Base-by-base conservation (phyloP, 768 basidiomycete species). In the Lepiota venenata region DNA sequence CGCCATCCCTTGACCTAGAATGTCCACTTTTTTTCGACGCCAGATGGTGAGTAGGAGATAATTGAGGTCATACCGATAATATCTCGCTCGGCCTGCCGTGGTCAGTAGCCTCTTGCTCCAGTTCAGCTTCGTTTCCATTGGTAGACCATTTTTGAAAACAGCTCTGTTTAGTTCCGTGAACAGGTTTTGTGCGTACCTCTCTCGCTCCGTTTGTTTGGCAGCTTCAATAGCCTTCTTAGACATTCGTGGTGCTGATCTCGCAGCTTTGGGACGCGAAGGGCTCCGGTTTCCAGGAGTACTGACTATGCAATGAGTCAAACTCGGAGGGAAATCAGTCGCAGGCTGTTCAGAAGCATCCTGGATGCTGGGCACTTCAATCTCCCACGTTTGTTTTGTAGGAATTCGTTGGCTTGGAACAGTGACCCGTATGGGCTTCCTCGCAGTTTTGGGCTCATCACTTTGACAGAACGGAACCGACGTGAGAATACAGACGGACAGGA, bases 71-170 rank as follows among this genome's bases (percentile, higher is more conserved):
- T 56, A 84, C 87, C 78, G 70, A 56, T 81, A 78, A 76, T 79
- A 89, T 58, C 75, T 79, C 5, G 88, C 88, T 61, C 80, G 73
- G 2, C 88, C 88, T 2, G 88, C 88, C 0, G 88, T 90, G 1
- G 81, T 82, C 51, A 81, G 58, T 32, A 91, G 61, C 32, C 84
- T 72, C 57, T 81, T 83, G 60, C 74, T 91, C 88, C 88, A 91
- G 42, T 73, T 77, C 3, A 91, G 65, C 53, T 74, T 69, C 0
- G 86, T 85, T 6, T 76, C 66, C 15, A 64, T 62, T 3, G 88
- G 86, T 18, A 90, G 66, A 9, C 68, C 70, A 54, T 74, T 65
- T 10, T 75, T 70, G 59, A 91, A 91, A 29, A 88, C 76, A 1
- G 64, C 61, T 11, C 58, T 62, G 61, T 90, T 90, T 40, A 90